Evolutionary conservation across 768 basidiomycete species (phyloP), one percentile per base, ranked within the genome.

Genomic region (Cystobasidium tubakii): DNA sequence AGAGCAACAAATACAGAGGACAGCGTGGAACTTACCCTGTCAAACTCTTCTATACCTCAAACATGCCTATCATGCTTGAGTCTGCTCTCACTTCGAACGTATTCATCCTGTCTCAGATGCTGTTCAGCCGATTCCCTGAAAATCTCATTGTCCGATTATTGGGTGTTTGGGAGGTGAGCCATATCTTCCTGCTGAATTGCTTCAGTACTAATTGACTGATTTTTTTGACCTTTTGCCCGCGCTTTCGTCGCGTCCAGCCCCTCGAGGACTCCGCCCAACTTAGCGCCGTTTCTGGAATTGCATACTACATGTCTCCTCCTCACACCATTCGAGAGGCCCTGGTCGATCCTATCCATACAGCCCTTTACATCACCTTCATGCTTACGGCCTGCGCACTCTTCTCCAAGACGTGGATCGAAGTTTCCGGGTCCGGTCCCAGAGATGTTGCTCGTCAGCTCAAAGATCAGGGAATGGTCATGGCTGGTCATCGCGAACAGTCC

Each of bases 21-120:
- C 93, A 97, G 82, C 86, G 94, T 34, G 94, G 91, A 50, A 86
- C 87, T 17, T 98, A 97, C 84, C 96, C 96, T 65, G 86, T 99
- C 84, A 98, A 98, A 84, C 87, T 98, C 43, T 98, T 99, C 84
- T 99, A 98, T 83, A 98, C 96, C 19, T 89, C 88, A 54, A 99
- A 98, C 84, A 99, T 97, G 95, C 95, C 95, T 73, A 98, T 99
- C 85, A 99, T 99, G 95, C 87, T 98, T 74, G 91, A 98, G 83
- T 88, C 87, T 17, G 94, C 94, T 17, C 84, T 98, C 72, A 92
- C 92, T 0, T 89, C 88, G 73, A 95, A 99, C 81, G 88, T 99
- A 34, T 98, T 93, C 84, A 90, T 98, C 82, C 86, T 98, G 78
- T 90, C 88, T 34, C 96, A 98, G 83, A 98, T 98, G 94, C 86